Percentiles rank a stretch among this genome's conserved stretches.
phyloP scores from a whole-genome alignment of 768 basidiomycete species.

The Filobasidium wieringae region DNA sequence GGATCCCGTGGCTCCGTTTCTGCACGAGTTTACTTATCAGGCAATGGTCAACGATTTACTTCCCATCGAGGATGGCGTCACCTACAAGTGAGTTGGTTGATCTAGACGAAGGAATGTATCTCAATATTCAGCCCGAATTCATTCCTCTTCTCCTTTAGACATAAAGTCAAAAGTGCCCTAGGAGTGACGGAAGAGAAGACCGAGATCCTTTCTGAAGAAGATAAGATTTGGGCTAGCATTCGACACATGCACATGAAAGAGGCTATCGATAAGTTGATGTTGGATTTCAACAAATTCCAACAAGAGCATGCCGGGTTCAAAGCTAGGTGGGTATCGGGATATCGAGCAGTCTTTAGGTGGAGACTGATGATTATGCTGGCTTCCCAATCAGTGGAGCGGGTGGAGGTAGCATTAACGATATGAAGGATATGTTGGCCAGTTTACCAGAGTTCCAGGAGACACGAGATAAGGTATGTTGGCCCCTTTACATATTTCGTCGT shows the following conservation, averaged over 20 bases:
- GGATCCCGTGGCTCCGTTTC: constrained; percentile 77
- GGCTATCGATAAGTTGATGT: constrained; percentile 92
- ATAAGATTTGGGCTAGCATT: constrained; percentile 80
- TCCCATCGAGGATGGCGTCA: constrained; percentile 70
- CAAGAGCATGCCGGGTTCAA: constrained; percentile 90
- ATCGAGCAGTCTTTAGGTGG: neutral
- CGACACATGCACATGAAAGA: constrained; percentile 99
- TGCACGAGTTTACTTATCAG: constrained; percentile 98
- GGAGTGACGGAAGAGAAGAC: constrained; percentile 81
- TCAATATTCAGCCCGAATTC: too few species aligned
- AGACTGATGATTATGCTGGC: neutral
- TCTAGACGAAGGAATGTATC: neutral
- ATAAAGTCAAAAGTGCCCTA: constrained; percentile 78
- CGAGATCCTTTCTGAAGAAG: constrained; percentile 70
- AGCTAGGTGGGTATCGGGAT: constrained; percentile 47
- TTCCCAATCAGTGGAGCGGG: neutral
- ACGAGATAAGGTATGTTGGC: constrained; percentile 78
- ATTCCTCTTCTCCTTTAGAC: constrained; percentile 44
- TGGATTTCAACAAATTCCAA: constrained; percentile 87
- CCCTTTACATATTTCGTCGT: neutral
- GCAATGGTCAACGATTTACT: constrained; percentile 96
- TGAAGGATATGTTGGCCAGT: constrained; percentile 97
- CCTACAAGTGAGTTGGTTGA: constrained; percentile 71
- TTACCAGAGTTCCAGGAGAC: constrained; percentile 90
- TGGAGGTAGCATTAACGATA: constrained; percentile 66